Evolutionary conservation across 1,284 basidiomycete genomes (phyloP), one percentile per base, ranked within the genome.

Genomic region (Afroboletus lepidellus): DNA sequence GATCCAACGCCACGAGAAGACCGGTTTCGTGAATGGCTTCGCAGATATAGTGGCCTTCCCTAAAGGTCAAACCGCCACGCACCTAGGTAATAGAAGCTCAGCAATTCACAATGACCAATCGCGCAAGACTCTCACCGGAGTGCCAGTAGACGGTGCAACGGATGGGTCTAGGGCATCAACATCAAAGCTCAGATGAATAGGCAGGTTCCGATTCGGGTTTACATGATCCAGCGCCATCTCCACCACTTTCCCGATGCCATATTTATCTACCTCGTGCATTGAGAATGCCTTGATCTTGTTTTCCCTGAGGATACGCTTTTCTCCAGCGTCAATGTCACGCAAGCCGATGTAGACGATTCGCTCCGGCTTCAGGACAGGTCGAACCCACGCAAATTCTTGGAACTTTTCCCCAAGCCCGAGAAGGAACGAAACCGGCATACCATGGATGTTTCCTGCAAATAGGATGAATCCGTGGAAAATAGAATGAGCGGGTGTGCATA

Each of bases 201-300:
- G 97, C 38, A 81, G 76, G 57, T 88, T 80, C 57, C 89, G 78
- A 53, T 83, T 78, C 16, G 92, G 92, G 73, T 97, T 98, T 63
- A 99, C 87, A 70, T 93, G 83, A 68, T 97, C 91, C 57, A 99
- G 76, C 30, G 95, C 97, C 91, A 95, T 91, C 67, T 98, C 92
- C 52, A 98, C 87, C 51, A 98, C 92, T 65, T 85, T 84, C 25
- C 93, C 96, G 59, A 99, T 99, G 44, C 97, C 97, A 66, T 93
- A 90, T 74, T 86, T 92, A 75, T 99, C 97, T 49, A 99, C 89
- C 59, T 99, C 93, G 74, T 98, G 94, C 97, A 99, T 99, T 57
- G 88, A 91, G 78, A 92, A 99, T 11, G 88, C 90, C 71, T 92
- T 94, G 79, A 99, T 98, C 52, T 81, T 85, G 71, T 93, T 79